Percentiles rank a stretch among this genome's conserved stretches.
phyloP scores from a whole-genome alignment of 2,329 filamentous ascomycete genomes.

The Aspergillus arachidicola region DNA sequence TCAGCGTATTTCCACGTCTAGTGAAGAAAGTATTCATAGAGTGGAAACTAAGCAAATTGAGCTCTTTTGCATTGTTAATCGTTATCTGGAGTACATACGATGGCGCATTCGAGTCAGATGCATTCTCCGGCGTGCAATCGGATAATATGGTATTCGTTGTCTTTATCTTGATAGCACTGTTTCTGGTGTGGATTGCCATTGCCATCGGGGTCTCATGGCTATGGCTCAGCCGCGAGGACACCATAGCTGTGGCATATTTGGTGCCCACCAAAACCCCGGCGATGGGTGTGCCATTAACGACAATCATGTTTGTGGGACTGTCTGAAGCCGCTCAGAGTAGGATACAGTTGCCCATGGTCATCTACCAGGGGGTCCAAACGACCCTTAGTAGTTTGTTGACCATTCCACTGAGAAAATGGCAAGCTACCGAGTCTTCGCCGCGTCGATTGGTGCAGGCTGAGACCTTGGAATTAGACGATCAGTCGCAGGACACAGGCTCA shows the following conservation, averaged over 20 bases:
- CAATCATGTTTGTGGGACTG: constrained; percentile 63
- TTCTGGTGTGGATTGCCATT: constrained; percentile 60
- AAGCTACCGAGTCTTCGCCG: neutral
- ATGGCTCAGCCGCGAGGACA: constrained; percentile 59
- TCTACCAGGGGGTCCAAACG: constrained; percentile 55
- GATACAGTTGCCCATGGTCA: constrained; percentile 65
- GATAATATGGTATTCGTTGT: constrained; percentile 57
- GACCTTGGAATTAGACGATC: neutral
- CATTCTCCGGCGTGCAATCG: constrained; percentile 45
- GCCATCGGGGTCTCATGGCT: constrained; percentile 53
- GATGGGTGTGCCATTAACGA: constrained; percentile 64
- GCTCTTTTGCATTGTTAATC: constrained; percentile 39
- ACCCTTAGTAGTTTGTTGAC: constrained; percentile 46
- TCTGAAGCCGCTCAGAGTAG: constrained; percentile 58
- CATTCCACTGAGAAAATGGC: constrained; percentile 45
- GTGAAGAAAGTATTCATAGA: constrained; percentile 53
- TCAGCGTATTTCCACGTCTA: constrained; percentile 52
- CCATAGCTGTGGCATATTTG: constrained; percentile 68
- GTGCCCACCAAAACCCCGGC: constrained; percentile 68
- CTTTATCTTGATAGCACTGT: constrained; percentile 65
- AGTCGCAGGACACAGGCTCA: neutral
- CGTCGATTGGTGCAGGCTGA: neutral
- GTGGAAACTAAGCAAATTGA: constrained; percentile 41
- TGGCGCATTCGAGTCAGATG: constrained; percentile 62
- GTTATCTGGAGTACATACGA: constrained; percentile 67